Evolutionary conservation across 208 protist genomes (phyloP).

Genomic region (Crithidia thermophila): DNA sequence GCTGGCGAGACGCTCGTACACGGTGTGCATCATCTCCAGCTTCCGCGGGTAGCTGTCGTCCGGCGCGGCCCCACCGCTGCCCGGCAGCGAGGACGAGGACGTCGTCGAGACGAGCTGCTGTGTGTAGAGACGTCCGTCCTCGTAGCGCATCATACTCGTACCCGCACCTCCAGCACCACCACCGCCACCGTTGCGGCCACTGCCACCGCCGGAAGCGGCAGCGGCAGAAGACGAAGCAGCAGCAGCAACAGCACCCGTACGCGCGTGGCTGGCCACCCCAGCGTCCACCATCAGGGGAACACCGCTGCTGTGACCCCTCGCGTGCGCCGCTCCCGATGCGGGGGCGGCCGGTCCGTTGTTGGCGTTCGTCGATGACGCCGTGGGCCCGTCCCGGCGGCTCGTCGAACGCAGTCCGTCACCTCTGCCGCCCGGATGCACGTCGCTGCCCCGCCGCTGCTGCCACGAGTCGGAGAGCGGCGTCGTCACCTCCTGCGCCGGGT

Average conservation of each 20-base stretch:
- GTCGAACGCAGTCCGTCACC: background rate
- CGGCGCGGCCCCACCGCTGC: background rate
- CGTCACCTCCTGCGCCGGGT: background rate
- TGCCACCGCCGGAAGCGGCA: too few species aligned
- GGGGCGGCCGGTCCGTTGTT: too few species aligned
- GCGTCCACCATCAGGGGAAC: too few species aligned
- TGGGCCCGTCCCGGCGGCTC: background rate
- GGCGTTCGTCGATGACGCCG: too few species aligned
- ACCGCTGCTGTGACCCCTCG: too few species aligned
- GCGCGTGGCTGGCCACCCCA: too few species aligned
- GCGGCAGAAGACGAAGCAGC: background rate
- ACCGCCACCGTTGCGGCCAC: too few species aligned
- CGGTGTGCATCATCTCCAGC: conserved; percentile 43
- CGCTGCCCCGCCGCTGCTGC: conserved; percentile 3
- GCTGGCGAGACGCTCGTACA: conserved; percentile 31
- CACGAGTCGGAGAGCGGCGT: conserved; percentile 4
- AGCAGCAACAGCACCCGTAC: too few species aligned
- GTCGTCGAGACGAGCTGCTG: background rate
- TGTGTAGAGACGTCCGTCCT: background rate
- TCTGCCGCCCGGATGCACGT: background rate
- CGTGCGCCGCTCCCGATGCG: too few species aligned
- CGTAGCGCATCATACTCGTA: conserved; percentile 3
- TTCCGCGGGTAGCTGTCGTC: conserved; percentile 24
- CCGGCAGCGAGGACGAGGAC: background rate
- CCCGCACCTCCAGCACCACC: too few species aligned